Percentiles rank a stretch among this genome's conserved stretches.
phyloP scores from a whole-genome alignment of 371 early-diverging fungal genomes.

The Rhizomucor pusillus region DNA sequence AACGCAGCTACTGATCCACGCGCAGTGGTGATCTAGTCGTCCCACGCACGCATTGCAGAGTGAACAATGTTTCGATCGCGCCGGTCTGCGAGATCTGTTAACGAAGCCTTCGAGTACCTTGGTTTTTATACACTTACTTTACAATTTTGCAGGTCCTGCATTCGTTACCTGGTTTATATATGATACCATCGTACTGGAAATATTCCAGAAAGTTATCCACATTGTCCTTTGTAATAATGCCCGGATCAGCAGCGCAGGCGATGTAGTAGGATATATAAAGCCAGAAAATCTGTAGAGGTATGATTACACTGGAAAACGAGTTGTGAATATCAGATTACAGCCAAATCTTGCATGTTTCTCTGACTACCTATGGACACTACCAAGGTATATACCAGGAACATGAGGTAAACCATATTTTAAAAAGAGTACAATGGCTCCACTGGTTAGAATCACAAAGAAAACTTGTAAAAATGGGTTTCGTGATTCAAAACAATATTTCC shows the following conservation, averaged over 20 bases:
- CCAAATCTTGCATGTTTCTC: neutral
- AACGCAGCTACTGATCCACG: conserved; percentile 79
- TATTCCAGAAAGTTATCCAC: conserved; percentile 45
- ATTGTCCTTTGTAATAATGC: conserved; percentile 57
- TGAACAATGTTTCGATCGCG: conserved; percentile 77
- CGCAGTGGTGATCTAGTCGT: conserved; percentile 73
- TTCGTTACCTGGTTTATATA: conserved; percentile 53
- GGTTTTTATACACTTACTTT: conserved; percentile 47
- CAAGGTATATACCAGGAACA: conserved; percentile 39
- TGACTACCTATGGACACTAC: conserved; percentile 32
- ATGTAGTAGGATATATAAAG: conserved; percentile 56
- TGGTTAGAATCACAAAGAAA: conserved; percentile 33
- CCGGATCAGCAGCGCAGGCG: conserved; percentile 66
- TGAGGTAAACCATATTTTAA: conserved; percentile 33
- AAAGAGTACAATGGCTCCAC: conserved; percentile 24
- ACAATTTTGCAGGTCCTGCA: conserved; percentile 67
- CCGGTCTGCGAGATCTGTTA: conserved; percentile 44
- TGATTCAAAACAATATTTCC: conserved; percentile 45
- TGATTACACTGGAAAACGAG: conserved; percentile 28
- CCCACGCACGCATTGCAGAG: conserved; percentile 72
- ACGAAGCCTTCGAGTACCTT: neutral
- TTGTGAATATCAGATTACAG: neutral
- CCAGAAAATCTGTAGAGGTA: conserved; percentile 54
- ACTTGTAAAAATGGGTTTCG: conserved; percentile 51
- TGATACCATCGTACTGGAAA: conserved; percentile 61